These are phyloP conservation scores for Postia placenta DNA, from an alignment of 768 basidiomycete genomes.

Conservation along the genomic window DNA sequence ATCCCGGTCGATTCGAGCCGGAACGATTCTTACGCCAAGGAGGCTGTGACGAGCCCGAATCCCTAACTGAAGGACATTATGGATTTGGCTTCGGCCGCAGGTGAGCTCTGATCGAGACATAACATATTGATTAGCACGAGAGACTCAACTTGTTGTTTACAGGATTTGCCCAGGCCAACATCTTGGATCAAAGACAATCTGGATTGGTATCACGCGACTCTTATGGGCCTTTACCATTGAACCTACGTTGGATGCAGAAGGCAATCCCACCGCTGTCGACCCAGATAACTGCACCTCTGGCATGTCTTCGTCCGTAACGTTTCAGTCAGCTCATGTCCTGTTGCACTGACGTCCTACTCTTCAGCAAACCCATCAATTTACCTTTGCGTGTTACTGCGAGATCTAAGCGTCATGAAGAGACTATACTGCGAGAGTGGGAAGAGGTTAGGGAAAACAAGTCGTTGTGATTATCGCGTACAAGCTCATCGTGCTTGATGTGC, in stretches of 20 bases:
- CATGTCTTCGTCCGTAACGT: constrained; percentile 7
- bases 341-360: not conserved
- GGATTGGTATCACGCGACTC: constrained; percentile 4
- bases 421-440: not conserved
- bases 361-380: not conserved
- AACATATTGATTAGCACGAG: too few species aligned
- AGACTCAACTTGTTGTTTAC: not conserved
- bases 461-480: too few species aligned
- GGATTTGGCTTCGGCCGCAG: constrained; percentile 8
- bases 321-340: not conserved
- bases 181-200: constrained; percentile 7
- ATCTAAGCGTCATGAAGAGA: not conserved
- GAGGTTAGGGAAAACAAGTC: not conserved
- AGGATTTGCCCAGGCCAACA: constrained; percentile 8
- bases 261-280: constrained; percentile 4
- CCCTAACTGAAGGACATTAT: constrained; percentile 7
- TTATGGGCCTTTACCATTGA: constrained; percentile 8
- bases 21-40: constrained; percentile 5
- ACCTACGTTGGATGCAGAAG: not conserved
- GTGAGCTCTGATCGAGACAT: not conserved
- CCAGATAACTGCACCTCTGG: constrained; percentile 7
- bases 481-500: too few species aligned
- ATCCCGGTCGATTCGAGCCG: constrained; percentile 5
- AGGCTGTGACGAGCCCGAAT: not conserved
- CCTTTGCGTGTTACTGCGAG: not conserved